These are phyloP conservation scores for Paramecium octaurelia DNA, from an alignment of 73 alveolate genomes.

Conservation along the genomic window DNA sequence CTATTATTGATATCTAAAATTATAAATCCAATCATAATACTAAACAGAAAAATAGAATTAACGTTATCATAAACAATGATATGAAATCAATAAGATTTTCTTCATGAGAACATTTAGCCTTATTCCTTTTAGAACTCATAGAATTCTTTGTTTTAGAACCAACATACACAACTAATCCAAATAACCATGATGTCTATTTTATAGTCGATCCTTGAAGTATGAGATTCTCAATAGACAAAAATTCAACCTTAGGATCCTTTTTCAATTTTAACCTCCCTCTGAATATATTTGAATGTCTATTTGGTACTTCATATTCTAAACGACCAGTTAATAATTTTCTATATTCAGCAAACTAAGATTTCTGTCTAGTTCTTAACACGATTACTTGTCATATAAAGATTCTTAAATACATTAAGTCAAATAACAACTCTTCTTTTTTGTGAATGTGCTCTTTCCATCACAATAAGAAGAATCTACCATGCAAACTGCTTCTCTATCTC, in stretches of 20 bases:
- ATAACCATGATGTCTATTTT: conserved; percentile 40
- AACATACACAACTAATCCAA: conserved; percentile 55
- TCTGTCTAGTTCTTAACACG: conserved; percentile 44
- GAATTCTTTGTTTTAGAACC: conserved; percentile 50
- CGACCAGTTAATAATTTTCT: conserved; percentile 25
- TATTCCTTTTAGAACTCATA: not conserved
- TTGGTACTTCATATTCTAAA: conserved; percentile 52
- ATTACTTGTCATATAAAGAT: not conserved
- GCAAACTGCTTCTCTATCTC: conserved; percentile 58
- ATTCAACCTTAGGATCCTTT: conserved; percentile 57
- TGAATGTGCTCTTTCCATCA: conserved; percentile 42
- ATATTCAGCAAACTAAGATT: conserved; percentile 43
- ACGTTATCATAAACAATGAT: not conserved
- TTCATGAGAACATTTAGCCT: not conserved
- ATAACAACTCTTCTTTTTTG: conserved; percentile 39
- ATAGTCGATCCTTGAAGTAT: conserved; percentile 51
- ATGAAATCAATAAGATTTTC: conserved; percentile 5
- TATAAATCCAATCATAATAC: not conserved
- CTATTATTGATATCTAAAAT: conserved; percentile 49
- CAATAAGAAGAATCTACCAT: conserved; percentile 29
- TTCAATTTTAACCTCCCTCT: conserved; percentile 44
- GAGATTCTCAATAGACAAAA: conserved; percentile 16
- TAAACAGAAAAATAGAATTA: not conserved
- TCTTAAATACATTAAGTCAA: not conserved
- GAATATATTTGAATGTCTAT: not conserved